Evolutionary conservation across 78 protist genomes (phyloP), one percentile per base, ranked within the genome.

Genomic region (Isochrysis galbana): DNA sequence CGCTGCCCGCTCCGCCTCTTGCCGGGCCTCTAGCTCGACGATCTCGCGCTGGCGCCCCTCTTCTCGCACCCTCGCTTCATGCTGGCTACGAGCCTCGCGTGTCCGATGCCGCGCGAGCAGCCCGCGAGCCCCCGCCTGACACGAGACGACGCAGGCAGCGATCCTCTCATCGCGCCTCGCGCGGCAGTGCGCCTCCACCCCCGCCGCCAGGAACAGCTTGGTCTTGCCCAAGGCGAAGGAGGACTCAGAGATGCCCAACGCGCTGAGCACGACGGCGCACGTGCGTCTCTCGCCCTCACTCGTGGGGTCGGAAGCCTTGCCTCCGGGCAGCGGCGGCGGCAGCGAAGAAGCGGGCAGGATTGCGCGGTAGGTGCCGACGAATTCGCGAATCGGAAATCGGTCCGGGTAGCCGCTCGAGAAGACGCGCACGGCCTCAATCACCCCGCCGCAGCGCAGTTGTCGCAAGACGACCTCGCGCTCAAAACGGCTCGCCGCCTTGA

Each of bases 401-500:
- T 78, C 86, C 38, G 86, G 86, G n/a, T 7, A 78, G 47, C 86
- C 86, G 0, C 39, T 10, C 21, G 86, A 23, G 48, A 78, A 78
- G 86, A 78, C 86, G 48, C 86, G 86, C 48, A 78, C 86, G 1
- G 86, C 86, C 86, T 78, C 86, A 25, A 78, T 3, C 17, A 78
- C 86, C n/a, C 86, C 86, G 86, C 86, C 86, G 86, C 86, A 78
- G 29, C 86, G 86, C 47, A 78, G 86, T 46, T 78, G 86, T 11
- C 25, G 2, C 42, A 78, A 5, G 1, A 78, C 47, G 19, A 2
- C 39, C 86, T 5, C 26, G 26, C 21, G 51, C 34, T 78, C 86
- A 11, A 78, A 78, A 25, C 5, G 0, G 86, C 34, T 32, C 48
- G 86, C 48, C 45, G 19, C 36, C 86, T 78, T 78, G 34, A 1